A percentile compares a stretch with the other conserved stretches of the same genome.
Conservation (phyloP, 768 basidiomycete genomes). For the Tylopilus cervinicoccineus region DNA sequence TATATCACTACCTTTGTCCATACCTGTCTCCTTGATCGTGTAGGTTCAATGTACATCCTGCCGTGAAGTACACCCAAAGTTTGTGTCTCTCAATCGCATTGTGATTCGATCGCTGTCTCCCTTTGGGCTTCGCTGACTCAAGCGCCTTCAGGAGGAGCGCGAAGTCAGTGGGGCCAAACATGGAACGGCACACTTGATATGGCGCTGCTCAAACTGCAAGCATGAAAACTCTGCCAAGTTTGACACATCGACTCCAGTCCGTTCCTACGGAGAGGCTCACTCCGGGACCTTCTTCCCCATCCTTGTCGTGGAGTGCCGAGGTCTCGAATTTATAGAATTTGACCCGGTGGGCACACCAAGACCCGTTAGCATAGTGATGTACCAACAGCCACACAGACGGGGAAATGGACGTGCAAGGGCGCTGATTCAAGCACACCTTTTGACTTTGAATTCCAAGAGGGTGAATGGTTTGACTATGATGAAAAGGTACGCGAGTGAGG, state of each 20-base stretch:
- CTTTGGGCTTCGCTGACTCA: slow-evolving; percentile 1
- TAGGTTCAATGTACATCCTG: slow-evolving; percentile 81
- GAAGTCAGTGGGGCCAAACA: slow-evolving; percentile 66
- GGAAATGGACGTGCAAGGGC: slow-evolving; percentile 75
- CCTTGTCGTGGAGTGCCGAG: slow-evolving; percentile 77
- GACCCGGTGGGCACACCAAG: slow-evolving; percentile 55
- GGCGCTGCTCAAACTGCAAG: slow-evolving; percentile 75
- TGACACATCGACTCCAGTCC: slow-evolving; percentile 44
- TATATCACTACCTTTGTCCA: neutral
- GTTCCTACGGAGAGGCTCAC: slow-evolving; percentile 59
- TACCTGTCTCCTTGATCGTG: neutral
- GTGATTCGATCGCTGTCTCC: slow-evolving; percentile 34
- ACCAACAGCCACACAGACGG: slow-evolving; percentile 41
- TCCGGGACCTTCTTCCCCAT: slow-evolving; percentile 59
- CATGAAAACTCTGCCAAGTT: slow-evolving; percentile 82
- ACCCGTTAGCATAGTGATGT: neutral
- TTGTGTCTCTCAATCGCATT: slow-evolving; percentile 64
- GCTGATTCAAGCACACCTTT: slow-evolving; percentile 52
- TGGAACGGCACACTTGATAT: slow-evolving; percentile 73
- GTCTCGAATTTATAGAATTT: slow-evolving; percentile 78
- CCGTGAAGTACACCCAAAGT: slow-evolving; percentile 70
- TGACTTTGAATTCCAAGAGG: slow-evolving; percentile 51
- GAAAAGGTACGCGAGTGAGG: slow-evolving; percentile 58
- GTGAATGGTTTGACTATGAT: slow-evolving; percentile 84
- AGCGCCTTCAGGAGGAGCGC: slow-evolving; percentile 51